phyloP scores from a whole-genome alignment of 1,284 basidiomycete species.

The Boletus semigastroideus region DNA sequence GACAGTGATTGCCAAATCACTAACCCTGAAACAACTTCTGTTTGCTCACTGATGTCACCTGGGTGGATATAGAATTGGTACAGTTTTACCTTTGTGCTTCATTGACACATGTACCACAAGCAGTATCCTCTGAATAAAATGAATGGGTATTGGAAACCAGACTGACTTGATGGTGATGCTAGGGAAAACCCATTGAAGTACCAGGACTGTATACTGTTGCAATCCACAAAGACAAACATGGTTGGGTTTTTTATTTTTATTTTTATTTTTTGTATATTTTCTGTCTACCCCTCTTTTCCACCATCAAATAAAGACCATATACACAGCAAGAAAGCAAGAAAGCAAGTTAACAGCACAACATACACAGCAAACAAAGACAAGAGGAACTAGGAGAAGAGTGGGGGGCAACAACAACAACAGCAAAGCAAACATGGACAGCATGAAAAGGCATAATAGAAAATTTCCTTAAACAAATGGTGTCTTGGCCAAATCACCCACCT shows the following conservation, averaged over 20 bases:
- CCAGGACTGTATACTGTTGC: no score
- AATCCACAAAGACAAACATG: background rate
- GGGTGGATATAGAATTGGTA: conserved; percentile 13
- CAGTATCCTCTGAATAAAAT: conserved; percentile 23
- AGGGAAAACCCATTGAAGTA: background rate
- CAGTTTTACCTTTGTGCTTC: background rate
- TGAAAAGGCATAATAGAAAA: background rate
- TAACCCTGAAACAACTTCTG: conserved; percentile 33
- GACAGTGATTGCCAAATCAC: conserved; percentile 37
- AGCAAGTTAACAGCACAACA: conserved; percentile 14
- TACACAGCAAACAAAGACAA: background rate
- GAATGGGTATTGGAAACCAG: no score
- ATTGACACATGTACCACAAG: conserved; percentile 19
- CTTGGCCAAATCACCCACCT: conserved; percentile 24
- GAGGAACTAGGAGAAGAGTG: background rate
- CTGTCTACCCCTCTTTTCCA: conserved; percentile 9
- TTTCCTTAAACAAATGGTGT: conserved; percentile 16
- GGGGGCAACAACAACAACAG: no score
- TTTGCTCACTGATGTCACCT: conserved; percentile 29
- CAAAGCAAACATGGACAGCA: conserved; percentile 4
- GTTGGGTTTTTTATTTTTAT: conserved; percentile 1
- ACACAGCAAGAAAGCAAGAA: conserved; percentile 22
- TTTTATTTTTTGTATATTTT: background rate
- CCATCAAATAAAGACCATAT: conserved; percentile 7
- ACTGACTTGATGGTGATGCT: background rate